phyloP scores from a whole-genome alignment of 2,329 filamentous ascomycete species.

The Monilinia vaccinii-corymbosi region DNA sequence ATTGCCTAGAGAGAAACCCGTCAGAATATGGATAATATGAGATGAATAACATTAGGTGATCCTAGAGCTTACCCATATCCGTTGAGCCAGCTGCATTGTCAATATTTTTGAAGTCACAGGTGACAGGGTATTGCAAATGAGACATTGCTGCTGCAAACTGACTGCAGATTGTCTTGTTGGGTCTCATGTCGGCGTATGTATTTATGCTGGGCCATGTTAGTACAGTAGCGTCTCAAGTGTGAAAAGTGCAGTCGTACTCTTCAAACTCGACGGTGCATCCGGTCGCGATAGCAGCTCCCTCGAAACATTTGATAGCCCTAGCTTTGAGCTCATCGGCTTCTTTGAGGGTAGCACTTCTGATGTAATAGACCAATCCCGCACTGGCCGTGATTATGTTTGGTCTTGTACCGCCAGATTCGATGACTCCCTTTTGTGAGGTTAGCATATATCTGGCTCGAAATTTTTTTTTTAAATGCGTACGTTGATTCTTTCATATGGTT shows the following conservation, averaged over 20 bases:
- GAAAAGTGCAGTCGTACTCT: constrained; percentile 21
- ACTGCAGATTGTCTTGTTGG: constrained; percentile 16
- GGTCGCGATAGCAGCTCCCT: constrained; percentile 22
- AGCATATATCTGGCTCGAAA: not conserved
- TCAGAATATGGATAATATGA: constrained; percentile 34
- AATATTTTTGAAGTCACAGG: constrained; percentile 9
- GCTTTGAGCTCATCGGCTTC: constrained; percentile 14
- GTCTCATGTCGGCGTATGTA: constrained; percentile 18
- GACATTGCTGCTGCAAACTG: constrained; percentile 17
- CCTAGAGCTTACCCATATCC: constrained; percentile 24
- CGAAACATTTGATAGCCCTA: constrained; percentile 20
- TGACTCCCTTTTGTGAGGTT: not conserved
- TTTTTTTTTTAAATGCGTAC: constrained; percentile 30
- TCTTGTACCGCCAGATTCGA: constrained; percentile 27
- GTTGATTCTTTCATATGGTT: constrained; percentile 28
- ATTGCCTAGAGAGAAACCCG: constrained; percentile 43
- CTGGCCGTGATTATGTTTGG: constrained; percentile 33
- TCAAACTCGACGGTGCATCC: constrained; percentile 24
- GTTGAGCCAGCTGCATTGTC: constrained; percentile 16
- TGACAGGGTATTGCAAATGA: constrained; percentile 10
- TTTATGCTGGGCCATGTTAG: constrained; percentile 11
- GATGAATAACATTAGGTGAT: not conserved
- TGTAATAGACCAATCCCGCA: constrained; percentile 15
- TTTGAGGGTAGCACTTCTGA: constrained; percentile 16
- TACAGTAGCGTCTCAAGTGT: not conserved